Evolutionary conservation across 306 rosid genomes (phyloP).

Genomic region (Trichosanthes truncata): DNA sequence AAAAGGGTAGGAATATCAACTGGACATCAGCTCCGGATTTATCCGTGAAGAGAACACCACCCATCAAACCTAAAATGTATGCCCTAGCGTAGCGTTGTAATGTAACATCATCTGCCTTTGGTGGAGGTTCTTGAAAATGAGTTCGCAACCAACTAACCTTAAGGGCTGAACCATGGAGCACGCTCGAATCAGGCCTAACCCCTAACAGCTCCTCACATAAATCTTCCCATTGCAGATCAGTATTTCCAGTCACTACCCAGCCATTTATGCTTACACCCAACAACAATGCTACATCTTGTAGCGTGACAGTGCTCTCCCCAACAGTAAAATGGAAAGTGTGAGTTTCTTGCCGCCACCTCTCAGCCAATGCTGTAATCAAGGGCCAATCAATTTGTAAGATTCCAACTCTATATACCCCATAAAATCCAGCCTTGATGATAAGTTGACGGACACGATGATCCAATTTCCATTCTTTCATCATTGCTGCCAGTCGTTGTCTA

Average conservation of each 20-base stretch:
- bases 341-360: constrained; percentile 23
- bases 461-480: constrained; percentile 17
- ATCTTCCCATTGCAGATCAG: constrained; percentile 15
- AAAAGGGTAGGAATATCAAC: constrained; percentile 16
- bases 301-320: constrained; percentile 19
- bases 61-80: constrained; percentile 17
- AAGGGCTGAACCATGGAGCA: constrained; percentile 13
- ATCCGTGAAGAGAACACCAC: constrained; percentile 15
- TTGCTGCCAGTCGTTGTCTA: constrained; percentile 18
- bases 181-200: constrained; percentile 11
- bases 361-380: constrained; percentile 19
- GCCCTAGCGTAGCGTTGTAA: constrained; percentile 17
- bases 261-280: constrained; percentile 14
- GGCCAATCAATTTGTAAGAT: constrained; percentile 20
- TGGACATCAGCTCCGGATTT: constrained; percentile 21
- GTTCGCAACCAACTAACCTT: constrained; percentile 24
- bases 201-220: constrained; percentile 19
- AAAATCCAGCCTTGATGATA: constrained; percentile 19
- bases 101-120: constrained; percentile 5
- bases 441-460: constrained; percentile 8
- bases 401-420: constrained; percentile 11
- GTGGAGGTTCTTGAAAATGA: constrained; percentile 9
- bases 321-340: constrained; percentile 20
- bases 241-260: constrained; percentile 14
- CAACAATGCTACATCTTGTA: constrained; percentile 20